Evolutionary conservation across 2,329 filamentous ascomycete genomes (phyloP), one percentile per base, ranked within the genome.

Genomic region (Stenocarpella maydis): DNA sequence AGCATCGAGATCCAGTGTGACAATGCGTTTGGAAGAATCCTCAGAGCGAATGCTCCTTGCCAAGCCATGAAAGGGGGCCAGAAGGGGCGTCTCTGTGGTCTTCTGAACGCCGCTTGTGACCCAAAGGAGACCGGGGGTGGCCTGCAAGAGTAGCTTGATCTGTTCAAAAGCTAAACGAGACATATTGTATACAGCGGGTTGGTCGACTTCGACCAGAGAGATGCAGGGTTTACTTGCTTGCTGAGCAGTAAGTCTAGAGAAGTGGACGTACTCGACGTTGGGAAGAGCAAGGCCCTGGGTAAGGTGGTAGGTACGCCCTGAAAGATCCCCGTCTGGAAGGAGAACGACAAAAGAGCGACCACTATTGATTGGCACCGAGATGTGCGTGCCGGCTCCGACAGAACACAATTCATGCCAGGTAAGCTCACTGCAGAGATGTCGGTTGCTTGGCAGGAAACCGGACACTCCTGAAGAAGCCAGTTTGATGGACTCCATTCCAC

Each of bases 11-110:
- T 86, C 84, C n/a, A 87, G 75, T 0, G 81, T 82, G 14, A 82
- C 75, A 19, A 86, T 77, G 0, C 71, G 75, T 72, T 80, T 85
- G 21, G 80, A 77, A 0, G 80, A 77, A 69, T 86, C 81, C 55
- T 87, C 86, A 0, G 85, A 87, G 55, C 83, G 80, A 10, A 87
- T 75, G 0, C 84, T 83, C 24, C 86, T 79, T 1, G 83, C 80
- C 19, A 87, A 74, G 1, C 82, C 84, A n/a, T 83, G 74, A 24
- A 86, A 78, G 0, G 81, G 78, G 2, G 84, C 77, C 15, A 78
- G 76, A 28, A 74, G 73, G 0, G 84, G 83, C 19, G 78, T 47
- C 39, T 60, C 17, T 74, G 76, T 52, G 71, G 77, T 77, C 74
- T 71, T 80, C 37, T 83, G 80, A 1, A 82, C 83, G 4, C 81